A percentile compares a stretch with the other conserved stretches of the same genome.
Conservation (phyloP, 2,329 filamentous ascomycete genomes). For the Penicillium sp. region DNA sequence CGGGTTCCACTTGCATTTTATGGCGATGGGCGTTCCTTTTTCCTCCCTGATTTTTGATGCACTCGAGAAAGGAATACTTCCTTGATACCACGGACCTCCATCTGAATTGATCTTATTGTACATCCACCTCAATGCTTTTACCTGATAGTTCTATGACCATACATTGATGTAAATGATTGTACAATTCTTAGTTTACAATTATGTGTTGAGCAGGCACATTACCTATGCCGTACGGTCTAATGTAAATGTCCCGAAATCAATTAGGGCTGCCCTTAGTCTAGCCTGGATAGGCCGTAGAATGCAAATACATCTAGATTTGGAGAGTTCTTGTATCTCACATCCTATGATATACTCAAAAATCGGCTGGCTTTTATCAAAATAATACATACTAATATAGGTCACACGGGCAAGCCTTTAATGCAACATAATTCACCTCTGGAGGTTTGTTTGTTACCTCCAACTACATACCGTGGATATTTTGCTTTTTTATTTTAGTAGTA, state of each 20-base stretch:
- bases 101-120: constrained; percentile 7
- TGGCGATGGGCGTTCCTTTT: constrained; percentile 37
- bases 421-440: too few relatives aligned
- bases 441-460: too few relatives aligned
- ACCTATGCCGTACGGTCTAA: too few relatives aligned
- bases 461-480: too few relatives aligned
- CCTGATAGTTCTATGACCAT: not conserved
- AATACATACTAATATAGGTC: too few relatives aligned
- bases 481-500: too few relatives aligned
- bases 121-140: not conserved
- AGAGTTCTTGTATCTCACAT: not conserved
- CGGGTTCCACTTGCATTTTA: constrained; percentile 37
- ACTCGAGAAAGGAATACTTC: constrained; percentile 8
- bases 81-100: constrained; percentile 7
- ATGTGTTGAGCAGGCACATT: too few relatives aligned
- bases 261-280: not conserved
- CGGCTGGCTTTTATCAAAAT: too few relatives aligned
- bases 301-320: not conserved
- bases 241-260: not conserved
- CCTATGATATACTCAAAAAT: not conserved
- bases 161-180: not conserved
- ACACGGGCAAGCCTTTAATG: too few relatives aligned
- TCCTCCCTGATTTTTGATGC: constrained; percentile 4
- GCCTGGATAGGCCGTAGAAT: not conserved
- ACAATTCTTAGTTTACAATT: too few relatives aligned